Evolutionary conservation across 164 flowering plant genomes (phyloP).

Genomic region (Chimonanthus praecox): DNA sequence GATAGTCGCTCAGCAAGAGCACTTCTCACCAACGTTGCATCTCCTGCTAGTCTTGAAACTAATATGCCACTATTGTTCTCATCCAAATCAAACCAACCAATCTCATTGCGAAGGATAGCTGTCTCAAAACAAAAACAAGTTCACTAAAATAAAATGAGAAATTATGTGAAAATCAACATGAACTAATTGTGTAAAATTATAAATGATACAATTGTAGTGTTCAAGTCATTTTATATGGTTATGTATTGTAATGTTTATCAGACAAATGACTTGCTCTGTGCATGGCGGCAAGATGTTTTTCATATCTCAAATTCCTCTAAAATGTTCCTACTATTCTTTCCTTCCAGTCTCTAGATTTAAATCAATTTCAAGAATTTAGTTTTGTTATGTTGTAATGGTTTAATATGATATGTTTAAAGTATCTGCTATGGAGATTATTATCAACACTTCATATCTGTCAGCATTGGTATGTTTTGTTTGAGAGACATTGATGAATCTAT

Average conservation of each 20-base stretch:
- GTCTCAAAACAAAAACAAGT: slow-evolving; percentile 10
- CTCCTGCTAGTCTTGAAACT: slow-evolving; percentile 53
- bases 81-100: slow-evolving; percentile 81
- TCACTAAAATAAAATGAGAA: neutral
- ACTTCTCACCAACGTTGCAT: slow-evolving; percentile 62
- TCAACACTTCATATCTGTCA: too few relatives aligned
- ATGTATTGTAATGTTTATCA: neutral
- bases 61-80: slow-evolving; percentile 57
- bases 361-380: too few relatives aligned
- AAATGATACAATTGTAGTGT: too few relatives aligned
- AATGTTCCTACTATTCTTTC: too few relatives aligned
- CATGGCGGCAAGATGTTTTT: neutral
- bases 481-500: too few relatives aligned
- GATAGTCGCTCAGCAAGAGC: slow-evolving; percentile 68
- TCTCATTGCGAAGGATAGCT: slow-evolving; percentile 76
- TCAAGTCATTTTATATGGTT: neutral
- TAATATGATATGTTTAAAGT: too few relatives aligned
- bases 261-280: neutral
- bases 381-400: too few relatives aligned
- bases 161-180: neutral
- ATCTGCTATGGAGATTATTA: too few relatives aligned
- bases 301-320: neutral
- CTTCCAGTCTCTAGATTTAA: too few relatives aligned
- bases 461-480: too few relatives aligned
- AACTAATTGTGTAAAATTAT: neutral